A percentile compares a stretch with the other conserved stretches of the same genome.
Conservation (phyloP, 2,329 filamentous ascomycete species). For the Colletotrichum chrysophilum region DNA sequence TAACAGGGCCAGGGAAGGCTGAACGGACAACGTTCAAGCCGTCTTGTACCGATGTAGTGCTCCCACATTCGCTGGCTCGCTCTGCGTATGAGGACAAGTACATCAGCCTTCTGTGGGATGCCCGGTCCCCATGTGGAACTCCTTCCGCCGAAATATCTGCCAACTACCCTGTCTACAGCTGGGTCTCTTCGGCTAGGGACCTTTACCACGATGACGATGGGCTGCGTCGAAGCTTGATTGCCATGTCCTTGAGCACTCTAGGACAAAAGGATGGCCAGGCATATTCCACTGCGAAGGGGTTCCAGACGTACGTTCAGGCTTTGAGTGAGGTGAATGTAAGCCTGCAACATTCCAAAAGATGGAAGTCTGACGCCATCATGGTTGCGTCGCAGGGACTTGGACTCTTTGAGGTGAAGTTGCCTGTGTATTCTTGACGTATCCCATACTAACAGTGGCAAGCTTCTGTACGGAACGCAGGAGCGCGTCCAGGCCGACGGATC, state of each 20-base stretch:
- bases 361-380: neutral
- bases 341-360: neutral
- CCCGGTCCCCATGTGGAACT: constrained; percentile 6
- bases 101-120: constrained; percentile 12
- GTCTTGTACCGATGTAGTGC: neutral
- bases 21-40: neutral
- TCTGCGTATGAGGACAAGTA: constrained; percentile 18
- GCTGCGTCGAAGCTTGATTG: constrained; percentile 17
- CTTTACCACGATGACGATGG: constrained; percentile 20
- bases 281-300: constrained; percentile 11
- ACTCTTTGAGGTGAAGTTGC: constrained; percentile 22
- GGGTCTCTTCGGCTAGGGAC: constrained; percentile 21
- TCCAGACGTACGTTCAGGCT: constrained; percentile 24
- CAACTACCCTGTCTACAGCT: constrained; percentile 12
- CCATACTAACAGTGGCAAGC: neutral
- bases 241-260: constrained; percentile 25
- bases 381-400: neutral
- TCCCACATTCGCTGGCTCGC: constrained; percentile 9
- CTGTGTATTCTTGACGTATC: neutral
- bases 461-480: constrained; percentile 19
- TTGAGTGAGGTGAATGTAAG: constrained; percentile 9
- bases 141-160: neutral
- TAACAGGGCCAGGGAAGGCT: neutral
- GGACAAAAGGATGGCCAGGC: constrained; percentile 20
- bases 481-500: neutral